Evolutionary conservation across 2,329 filamentous ascomycete genomes (phyloP).

Genomic region (Botrytis hyacinthi): DNA sequence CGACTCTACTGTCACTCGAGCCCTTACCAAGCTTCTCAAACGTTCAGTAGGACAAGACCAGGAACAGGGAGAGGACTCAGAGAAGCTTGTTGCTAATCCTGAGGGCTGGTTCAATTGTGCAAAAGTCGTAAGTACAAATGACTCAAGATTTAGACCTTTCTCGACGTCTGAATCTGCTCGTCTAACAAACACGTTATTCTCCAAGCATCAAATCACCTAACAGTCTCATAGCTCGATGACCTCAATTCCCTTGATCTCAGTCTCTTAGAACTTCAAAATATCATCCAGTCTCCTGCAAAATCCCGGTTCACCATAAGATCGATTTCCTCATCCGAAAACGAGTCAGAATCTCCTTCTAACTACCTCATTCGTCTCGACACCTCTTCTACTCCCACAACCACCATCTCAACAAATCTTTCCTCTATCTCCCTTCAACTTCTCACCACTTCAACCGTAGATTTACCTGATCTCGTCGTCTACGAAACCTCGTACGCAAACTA

Average conservation of each 20-base stretch:
- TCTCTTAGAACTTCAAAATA: constrained; percentile 41
- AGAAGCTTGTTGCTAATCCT: constrained; percentile 40
- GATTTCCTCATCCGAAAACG: constrained; percentile 32
- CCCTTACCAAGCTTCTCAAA: constrained; percentile 45
- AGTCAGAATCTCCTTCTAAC: constrained; percentile 25
- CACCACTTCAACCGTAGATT: constrained; percentile 39
- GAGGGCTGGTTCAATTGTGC: constrained; percentile 45
- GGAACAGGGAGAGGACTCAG: constrained; percentile 42
- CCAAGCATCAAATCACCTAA: constrained; percentile 33
- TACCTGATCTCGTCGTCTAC: constrained; percentile 46
- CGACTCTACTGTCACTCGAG: constrained; percentile 44
- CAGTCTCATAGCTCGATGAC: constrained; percentile 21
- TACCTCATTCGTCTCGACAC: constrained; percentile 42
- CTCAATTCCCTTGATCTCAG: constrained; percentile 39
- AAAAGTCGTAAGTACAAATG: constrained; percentile 41
- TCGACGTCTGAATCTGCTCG: background rate
- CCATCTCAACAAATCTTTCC: constrained; percentile 25
- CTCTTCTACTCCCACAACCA: constrained; percentile 22
- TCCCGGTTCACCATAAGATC: constrained; percentile 42
- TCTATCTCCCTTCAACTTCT: constrained; percentile 37
- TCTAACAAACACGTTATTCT: background rate
- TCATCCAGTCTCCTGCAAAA: constrained; percentile 41
- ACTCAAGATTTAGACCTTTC: background rate
- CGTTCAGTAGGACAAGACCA: constrained; percentile 40
- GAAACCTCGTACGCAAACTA: constrained; percentile 48